Evolutionary conservation across 352 stramenopile genomes (phyloP), one percentile per base, ranked within the genome.

Genomic region (Pythium utonaiense): DNA sequence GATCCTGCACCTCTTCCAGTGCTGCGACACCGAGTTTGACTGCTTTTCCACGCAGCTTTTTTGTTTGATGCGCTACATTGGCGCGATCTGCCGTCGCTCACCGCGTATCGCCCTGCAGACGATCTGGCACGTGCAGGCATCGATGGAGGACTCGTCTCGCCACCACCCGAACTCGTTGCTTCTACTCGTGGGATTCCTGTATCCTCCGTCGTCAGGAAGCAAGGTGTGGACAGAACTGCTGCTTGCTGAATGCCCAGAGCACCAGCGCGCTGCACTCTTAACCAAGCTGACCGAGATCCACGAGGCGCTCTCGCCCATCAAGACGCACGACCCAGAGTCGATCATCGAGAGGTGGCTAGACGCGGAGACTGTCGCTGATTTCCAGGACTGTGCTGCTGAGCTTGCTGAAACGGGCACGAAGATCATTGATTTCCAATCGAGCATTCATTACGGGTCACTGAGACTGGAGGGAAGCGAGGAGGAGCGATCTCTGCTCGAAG

Each of bases 61-160:
- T 36, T 89, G 81, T 36, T 59, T 92, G 24, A 70, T 83, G 60
- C 73, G 83, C 1, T 86, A 83, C 57, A 80, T 92, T 41, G 75
- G 75, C 7, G 83, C 80, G 9, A 88, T 92, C 47, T 92, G 83
- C 22, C 77, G 77, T 5, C 75, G 83, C 0, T 89, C 76, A 16
- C 78, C 80, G 16, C 80, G 80, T 1, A 90, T 92, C 31, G 83
- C 83, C 19, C 60, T 90, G 36, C 83, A 89, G 57, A 92, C 83
- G 0, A 89, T 92, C 69, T 92, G 83, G 83, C 80, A 90, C 42
- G 77, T 86, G 3, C 83, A 90, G 51, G 83, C 83, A 0, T 75
- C 80, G 2, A 70, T 87, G 13, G 74, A 74, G 12, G 80, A 92
- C 53, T 70, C 77, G 24, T 74, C 51, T 2, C 75, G 78, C 10